phyloP scores from a whole-genome alignment of 768 basidiomycete species.

The Rhodotorula babjevae region DNA sequence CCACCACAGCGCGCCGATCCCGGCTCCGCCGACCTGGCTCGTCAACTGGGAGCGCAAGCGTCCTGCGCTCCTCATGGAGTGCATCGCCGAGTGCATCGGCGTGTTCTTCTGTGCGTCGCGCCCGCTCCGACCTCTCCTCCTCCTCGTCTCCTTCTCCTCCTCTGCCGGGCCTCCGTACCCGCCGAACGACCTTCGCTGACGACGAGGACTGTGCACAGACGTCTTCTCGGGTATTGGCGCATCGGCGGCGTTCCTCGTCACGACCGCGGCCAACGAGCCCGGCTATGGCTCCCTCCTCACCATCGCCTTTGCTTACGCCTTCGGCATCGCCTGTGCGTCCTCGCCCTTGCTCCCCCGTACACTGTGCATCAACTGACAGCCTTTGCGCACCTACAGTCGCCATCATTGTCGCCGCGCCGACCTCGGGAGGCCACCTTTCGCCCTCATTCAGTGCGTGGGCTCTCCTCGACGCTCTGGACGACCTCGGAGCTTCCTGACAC shows the following conservation, averaged over 20 bases:
- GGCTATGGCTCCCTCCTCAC: conserved; percentile 57
- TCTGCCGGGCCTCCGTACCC: too few relatives aligned
- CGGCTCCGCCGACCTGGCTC: conserved; percentile 15
- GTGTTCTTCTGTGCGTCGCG: conserved; percentile 50
- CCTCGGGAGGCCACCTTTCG: conserved; percentile 60
- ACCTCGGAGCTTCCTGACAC: neutral
- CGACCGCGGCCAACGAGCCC: conserved; percentile 47
- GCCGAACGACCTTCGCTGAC: too few relatives aligned
- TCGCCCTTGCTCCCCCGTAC: neutral
- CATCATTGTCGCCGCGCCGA: conserved; percentile 53
- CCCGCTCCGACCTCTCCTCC: too few relatives aligned
- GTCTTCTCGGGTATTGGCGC: conserved; percentile 60
- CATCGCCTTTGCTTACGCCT: conserved; percentile 58
- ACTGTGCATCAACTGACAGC: neutral
- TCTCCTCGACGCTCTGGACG: neutral
- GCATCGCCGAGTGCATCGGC: conserved; percentile 60
- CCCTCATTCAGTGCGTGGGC: conserved; percentile 55
- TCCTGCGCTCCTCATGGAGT: conserved; percentile 49
- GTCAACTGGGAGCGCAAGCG: conserved; percentile 28
- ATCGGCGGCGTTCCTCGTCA: conserved; percentile 53
- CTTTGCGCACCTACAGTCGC: conserved; percentile 48
- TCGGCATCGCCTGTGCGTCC: conserved; percentile 53
- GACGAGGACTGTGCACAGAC: conserved; percentile 35
- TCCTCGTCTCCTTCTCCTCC: conserved; percentile 44
- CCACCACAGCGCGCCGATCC: conserved; percentile 14